These are phyloP conservation scores for Asterophora parasitica DNA, from an alignment of 768 basidiomycete genomes.

Conservation along the genomic window DNA sequence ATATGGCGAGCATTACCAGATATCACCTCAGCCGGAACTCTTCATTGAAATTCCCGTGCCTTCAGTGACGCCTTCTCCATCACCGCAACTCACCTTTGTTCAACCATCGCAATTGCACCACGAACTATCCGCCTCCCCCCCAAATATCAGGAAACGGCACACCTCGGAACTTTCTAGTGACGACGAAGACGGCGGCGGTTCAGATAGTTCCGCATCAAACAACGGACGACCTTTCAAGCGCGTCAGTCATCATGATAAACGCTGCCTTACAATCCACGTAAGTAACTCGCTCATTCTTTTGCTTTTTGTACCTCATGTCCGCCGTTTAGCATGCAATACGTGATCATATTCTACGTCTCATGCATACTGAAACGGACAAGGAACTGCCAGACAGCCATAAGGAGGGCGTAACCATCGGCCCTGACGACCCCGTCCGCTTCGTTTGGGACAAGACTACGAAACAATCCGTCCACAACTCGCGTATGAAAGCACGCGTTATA, in stretches of 20 bases:
- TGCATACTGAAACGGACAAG: slow-evolving; percentile 53
- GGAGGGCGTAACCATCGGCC: slow-evolving; percentile 44
- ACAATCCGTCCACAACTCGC: slow-evolving; percentile 68
- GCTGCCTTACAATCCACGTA: slow-evolving; percentile 67
- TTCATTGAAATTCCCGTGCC: slow-evolving; percentile 17
- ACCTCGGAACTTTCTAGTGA: slow-evolving; percentile 31
- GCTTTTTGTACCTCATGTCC: neutral
- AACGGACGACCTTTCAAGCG: slow-evolving; percentile 37
- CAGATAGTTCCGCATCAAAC: slow-evolving; percentile 30
- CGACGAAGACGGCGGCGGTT: slow-evolving; percentile 29
- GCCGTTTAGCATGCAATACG: slow-evolving; percentile 63
- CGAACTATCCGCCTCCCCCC: slow-evolving; percentile 9
- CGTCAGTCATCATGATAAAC: slow-evolving; percentile 56
- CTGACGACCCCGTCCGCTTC: slow-evolving; percentile 61
- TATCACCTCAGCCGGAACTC: slow-evolving; percentile 13
- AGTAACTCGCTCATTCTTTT: slow-evolving; percentile 10
- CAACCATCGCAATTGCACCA: slow-evolving; percentile 14
- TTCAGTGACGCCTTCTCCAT: slow-evolving; percentile 29
- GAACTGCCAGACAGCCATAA: slow-evolving; percentile 56
- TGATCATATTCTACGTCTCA: slow-evolving; percentile 53
- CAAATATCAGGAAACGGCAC: slow-evolving; percentile 24
- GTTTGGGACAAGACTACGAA: slow-evolving; percentile 77
- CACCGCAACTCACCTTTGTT: slow-evolving; percentile 20
- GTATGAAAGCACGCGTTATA: slow-evolving; percentile 64
- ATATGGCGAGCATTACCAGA: slow-evolving; percentile 14